phyloP scores from a whole-genome alignment of 768 basidiomycete species.

The Podaxis sp. region DNA sequence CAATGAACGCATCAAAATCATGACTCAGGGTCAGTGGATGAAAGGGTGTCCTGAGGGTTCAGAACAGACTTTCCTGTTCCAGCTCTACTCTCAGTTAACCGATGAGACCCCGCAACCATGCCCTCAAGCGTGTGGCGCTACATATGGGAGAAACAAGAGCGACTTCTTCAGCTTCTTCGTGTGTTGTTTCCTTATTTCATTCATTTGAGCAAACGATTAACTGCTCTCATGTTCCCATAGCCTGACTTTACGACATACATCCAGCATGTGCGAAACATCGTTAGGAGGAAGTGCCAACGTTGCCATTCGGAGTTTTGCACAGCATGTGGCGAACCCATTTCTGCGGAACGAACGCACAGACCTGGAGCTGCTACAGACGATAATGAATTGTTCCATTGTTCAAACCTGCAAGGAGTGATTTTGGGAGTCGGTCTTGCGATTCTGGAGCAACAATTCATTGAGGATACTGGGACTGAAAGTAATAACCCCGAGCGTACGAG shows the following conservation, averaged over 20 bases:
- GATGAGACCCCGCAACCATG: conserved; percentile 56
- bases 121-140: conserved; percentile 69
- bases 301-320: conserved; percentile 64
- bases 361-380: conserved; percentile 15
- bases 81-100: conserved; percentile 71
- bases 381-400: conserved; percentile 74
- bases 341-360: conserved; percentile 28
- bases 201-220: conserved; percentile 5
- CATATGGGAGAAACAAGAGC: conserved; percentile 55
- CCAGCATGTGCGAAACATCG: conserved; percentile 51
- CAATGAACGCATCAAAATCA: conserved; percentile 51
- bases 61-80: conserved; percentile 86
- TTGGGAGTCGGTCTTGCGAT: conserved; percentile 88
- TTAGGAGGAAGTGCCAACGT: conserved; percentile 56
- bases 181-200: conserved; percentile 26
- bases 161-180: conserved; percentile 86
- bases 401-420: conserved; percentile 84
- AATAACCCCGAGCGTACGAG: conserved; percentile 32
- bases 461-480: conserved; percentile 22
- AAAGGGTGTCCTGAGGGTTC: conserved; percentile 92
- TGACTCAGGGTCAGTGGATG: conserved; percentile 96
- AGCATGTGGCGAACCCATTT: conserved; percentile 70
- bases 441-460: conserved; percentile 69
- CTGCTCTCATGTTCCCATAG: conserved; percentile 31
- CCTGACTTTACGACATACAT: conserved; percentile 69